Percentiles rank a stretch among this genome's conserved stretches.
Evolutionary conservation across 768 basidiomycete genomes (phyloP).

Genomic region (Amanita rubescens): DNA sequence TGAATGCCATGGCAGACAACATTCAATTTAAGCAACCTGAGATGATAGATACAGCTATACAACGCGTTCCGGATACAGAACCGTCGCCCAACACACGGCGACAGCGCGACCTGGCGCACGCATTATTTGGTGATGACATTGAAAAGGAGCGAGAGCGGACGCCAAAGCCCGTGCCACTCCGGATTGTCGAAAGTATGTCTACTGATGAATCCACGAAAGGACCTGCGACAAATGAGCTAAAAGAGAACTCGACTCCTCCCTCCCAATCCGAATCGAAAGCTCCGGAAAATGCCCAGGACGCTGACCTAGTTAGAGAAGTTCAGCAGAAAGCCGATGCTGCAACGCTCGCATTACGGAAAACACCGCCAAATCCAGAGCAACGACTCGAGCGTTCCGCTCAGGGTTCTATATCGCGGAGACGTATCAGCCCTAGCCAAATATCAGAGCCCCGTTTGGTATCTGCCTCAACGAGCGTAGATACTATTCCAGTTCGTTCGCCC

Average conservation of each 20-base stretch:
- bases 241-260: neutral
- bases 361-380: slow-evolving; percentile 25
- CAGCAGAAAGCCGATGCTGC: slow-evolving; percentile 64
- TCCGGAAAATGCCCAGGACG: slow-evolving; percentile 26
- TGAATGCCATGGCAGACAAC: slow-evolving; percentile 55
- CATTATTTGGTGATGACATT: slow-evolving; percentile 55
- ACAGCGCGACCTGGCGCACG: slow-evolving; percentile 70
- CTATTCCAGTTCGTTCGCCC: slow-evolving; percentile 52
- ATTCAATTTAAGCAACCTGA: slow-evolving; percentile 30
- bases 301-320: slow-evolving; percentile 55
- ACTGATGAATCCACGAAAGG: neutral
- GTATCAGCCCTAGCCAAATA: slow-evolving; percentile 56
- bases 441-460: slow-evolving; percentile 59
- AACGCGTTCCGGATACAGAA: slow-evolving; percentile 10
- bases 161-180: slow-evolving; percentile 15
- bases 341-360: slow-evolving; percentile 49
- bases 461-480: slow-evolving; percentile 61
- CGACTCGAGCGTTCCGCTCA: slow-evolving; percentile 1
- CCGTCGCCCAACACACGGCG: slow-evolving; percentile 49
- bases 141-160: slow-evolving; percentile 18
- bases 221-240: neutral
- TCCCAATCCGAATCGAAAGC: neutral
- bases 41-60: slow-evolving; percentile 8
- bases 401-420: slow-evolving; percentile 44
- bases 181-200: slow-evolving; percentile 9